Base-by-base conservation (phyloP, 441 rosid genomes). In the Populus hybrid region DNA sequence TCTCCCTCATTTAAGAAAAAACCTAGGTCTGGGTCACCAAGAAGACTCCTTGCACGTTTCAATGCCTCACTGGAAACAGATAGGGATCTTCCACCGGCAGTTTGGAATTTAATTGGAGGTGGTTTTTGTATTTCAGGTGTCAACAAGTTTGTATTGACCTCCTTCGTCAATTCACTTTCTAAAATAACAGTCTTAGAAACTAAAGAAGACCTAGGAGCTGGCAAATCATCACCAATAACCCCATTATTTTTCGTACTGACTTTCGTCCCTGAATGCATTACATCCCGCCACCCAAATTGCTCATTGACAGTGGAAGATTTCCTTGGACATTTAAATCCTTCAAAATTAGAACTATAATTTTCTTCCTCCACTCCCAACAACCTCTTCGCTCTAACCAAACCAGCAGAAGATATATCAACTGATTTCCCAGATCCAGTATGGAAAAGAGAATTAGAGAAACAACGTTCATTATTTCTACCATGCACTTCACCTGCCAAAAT, bases 41-140 rank as follows among this genome's bases (percentile, higher is more conserved):
- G 99, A 87, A 95, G 98, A 67, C 86, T 90, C 84, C 90, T 93
- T 77, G 97, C 98, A 79, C 98, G 97, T 70, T 87, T 85, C 83
- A 97, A 81, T 75, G 99, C 98, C 80, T 90, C 92, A 83, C 79
- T 86, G 16, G 99, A 95, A 81, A 97, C 93, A 26, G 95, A 92
- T 79, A 95, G 83, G 73, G 97, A 89, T 89, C 90, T 91, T 40
- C 98, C 98, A 78, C 95, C 92, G 36, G 97, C 99, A 68, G 79
- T 94, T 59, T 88, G 94, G 85, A 96, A 94, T 86, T 86, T 93
- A 76, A 91, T 84, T 69, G 90, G 87, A 79, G 95, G 87, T 18
- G 85, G 85, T 80, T 79, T 78, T 36, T 76, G 73, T 38, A 80
- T 42, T 64, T 88, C 86, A n/a, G 83, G 54, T 40, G 75, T 82